phyloP scores from a whole-genome alignment of 768 basidiomycete species.

The Mycena belliarum region DNA sequence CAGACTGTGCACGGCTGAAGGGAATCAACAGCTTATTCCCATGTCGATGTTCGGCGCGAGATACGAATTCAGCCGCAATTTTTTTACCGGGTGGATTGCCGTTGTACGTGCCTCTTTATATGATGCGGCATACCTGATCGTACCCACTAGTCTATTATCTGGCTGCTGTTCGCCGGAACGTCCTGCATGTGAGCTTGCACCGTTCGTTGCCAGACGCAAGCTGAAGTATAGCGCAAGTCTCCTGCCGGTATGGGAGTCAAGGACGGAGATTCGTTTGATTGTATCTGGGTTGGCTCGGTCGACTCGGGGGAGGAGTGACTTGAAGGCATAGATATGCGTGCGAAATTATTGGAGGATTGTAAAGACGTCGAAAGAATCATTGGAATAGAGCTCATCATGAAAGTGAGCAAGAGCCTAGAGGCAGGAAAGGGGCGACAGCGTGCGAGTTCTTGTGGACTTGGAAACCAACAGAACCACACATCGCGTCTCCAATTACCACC shows the following conservation, averaged over 20 bases:
- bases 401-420: not conserved
- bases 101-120: not conserved
- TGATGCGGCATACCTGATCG: not conserved
- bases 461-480: constrained; percentile 1
- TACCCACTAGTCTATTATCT: not conserved
- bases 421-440: not conserved
- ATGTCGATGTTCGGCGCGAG: not conserved
- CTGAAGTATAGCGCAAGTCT: not conserved
- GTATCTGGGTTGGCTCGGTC: not conserved
- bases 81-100: not conserved
- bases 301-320: not conserved
- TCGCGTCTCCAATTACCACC: not conserved
- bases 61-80: not conserved
- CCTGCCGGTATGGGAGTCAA: not conserved
- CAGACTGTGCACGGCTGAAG: not conserved
- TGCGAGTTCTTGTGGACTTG: not conserved
- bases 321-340: not conserved
- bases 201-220: not conserved
- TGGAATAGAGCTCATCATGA: too few relatives aligned
- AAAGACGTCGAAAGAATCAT: not conserved
- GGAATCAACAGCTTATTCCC: not conserved
- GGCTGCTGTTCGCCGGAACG: not conserved
- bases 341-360: not conserved
- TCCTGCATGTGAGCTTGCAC: not conserved
- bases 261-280: not conserved